A percentile compares a stretch with the other conserved stretches of the same genome.
phyloP scores from a whole-genome alignment of 768 basidiomycete genomes.

The Psilocybe azurescens region DNA sequence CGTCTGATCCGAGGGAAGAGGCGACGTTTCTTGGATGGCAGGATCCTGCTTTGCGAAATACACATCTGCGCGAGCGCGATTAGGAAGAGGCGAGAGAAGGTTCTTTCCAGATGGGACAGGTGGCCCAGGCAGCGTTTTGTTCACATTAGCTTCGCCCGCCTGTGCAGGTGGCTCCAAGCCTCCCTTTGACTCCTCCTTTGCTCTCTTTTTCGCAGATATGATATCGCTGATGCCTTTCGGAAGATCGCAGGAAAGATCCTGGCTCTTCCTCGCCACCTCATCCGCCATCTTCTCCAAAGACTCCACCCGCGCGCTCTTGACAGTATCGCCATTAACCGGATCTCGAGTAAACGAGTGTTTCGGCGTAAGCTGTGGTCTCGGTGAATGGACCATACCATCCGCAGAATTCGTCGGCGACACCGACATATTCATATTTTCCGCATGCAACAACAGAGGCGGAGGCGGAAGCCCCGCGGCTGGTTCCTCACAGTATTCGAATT shows the following conservation, averaged over 20 bases:
- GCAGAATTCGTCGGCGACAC: conserved; percentile 24
- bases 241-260: conserved; percentile 45
- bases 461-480: conserved; percentile 19
- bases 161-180: background rate
- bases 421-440: conserved; percentile 24
- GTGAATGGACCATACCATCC: conserved; percentile 54
- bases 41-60: conserved; percentile 17
- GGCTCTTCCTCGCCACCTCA: conserved; percentile 44
- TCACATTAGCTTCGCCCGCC: conserved; percentile 24
- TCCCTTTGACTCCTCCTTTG: conserved; percentile 21
- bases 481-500: conserved; percentile 6
- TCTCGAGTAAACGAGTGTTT: conserved; percentile 57
- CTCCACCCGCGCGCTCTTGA: conserved; percentile 66
- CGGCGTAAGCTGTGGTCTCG: conserved; percentile 72
- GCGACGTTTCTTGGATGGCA: conserved; percentile 22
- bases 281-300: conserved; percentile 77
- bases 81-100: conserved; percentile 37
- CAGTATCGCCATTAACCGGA: conserved; percentile 39
- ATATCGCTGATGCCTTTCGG: conserved; percentile 28
- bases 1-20: conserved; percentile 37
- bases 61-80: conserved; percentile 23
- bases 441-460: conserved; percentile 18
- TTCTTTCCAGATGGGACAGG: conserved; percentile 55
- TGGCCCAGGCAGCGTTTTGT: conserved; percentile 68
- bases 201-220: conserved; percentile 20